Evolutionary conservation across 2,329 filamentous ascomycete genomes (phyloP).

Genomic region (Pseudogymnoascus pannorum): DNA sequence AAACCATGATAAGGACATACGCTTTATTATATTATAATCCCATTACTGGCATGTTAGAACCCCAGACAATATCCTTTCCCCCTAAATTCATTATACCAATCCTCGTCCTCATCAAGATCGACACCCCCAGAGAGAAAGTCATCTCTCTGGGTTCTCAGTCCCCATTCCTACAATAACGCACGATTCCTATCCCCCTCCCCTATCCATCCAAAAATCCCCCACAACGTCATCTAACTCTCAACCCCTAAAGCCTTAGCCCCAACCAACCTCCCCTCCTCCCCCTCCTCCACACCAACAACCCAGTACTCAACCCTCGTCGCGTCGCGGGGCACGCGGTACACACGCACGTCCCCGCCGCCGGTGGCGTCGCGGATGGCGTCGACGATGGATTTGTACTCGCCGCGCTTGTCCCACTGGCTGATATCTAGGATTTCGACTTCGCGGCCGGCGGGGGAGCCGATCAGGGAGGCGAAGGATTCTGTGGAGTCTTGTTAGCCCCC

Average conservation of each 20-base stretch:
- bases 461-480: conserved; percentile 62
- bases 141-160: background rate
- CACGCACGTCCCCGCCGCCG: conserved; percentile 59
- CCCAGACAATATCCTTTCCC: too few relatives aligned
- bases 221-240: too few relatives aligned
- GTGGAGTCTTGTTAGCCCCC: too few relatives aligned
- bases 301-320: conserved; percentile 69
- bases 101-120: background rate
- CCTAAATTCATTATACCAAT: background rate
- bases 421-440: conserved; percentile 59
- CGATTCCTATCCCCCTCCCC: too few relatives aligned
- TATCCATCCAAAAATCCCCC: too few relatives aligned
- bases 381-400: conserved; percentile 61
- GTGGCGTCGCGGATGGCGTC: conserved; percentile 59
- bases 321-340: conserved; percentile 63
- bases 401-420: conserved; percentile 64
- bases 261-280: conserved; percentile 54
- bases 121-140: background rate
- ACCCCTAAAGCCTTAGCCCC: conserved; percentile 72
- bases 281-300: conserved; percentile 59
- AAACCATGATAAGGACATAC: background rate
- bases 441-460: conserved; percentile 47
- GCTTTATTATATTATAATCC: background rate
- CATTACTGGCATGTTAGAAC: background rate
- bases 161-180: background rate